Base-by-base conservation (phyloP, 129 eudicot genomes). In the Flaveria bidentis region DNA sequence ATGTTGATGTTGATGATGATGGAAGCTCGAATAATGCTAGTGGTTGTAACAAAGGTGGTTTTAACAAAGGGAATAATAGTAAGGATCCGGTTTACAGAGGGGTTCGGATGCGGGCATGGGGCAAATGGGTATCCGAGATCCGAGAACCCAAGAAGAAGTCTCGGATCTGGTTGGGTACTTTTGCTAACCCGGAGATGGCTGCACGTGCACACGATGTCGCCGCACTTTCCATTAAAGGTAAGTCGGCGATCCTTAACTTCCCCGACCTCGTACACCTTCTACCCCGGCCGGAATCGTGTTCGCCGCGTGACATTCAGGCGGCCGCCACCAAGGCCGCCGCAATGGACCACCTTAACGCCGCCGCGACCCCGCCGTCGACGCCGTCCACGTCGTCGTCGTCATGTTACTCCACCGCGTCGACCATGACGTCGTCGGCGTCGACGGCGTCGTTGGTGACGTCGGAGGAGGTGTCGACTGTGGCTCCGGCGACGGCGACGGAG, bases 131-230 rank as follows among this genome's bases (percentile, higher is more conserved):
- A 36, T 92, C 97, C 61, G 97, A 92, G 39, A 88, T 91, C 83
- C 90, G 97, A 2, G 94, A 91, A 55, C 97, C 97, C 66, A 86
- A 72, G 81, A 91, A 92, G 53, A 92, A 92, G 64, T 89, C 96
- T 22, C 85, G 97, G 88, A 92, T 92, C 88, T 92, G 97, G 97
- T 83, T 92, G 0, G 97, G 97, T 1, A 92, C 97, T 6, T 92
- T 92, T 73, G 69, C 89, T 13, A 87, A 80, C 73, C 91, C 97
- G 42, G 97, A 92, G 53, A 92, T 92, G 97, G 97, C 97, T 2
- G 97, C 97, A 49, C 96, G 97, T 53, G 97, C 97, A 39, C 97
- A 91, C 76, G 97, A 92, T 78, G 97, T 85, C 15, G 97, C 96
- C 3, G 97, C 96, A 50, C 80, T 87, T 15, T 82, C 88, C 64